Percentiles rank a stretch among this genome's conserved stretches.
Evolutionary conservation across 176 grass and related monocot genomes (phyloP).

Genomic region (Chrysopogon serrulatus): DNA sequence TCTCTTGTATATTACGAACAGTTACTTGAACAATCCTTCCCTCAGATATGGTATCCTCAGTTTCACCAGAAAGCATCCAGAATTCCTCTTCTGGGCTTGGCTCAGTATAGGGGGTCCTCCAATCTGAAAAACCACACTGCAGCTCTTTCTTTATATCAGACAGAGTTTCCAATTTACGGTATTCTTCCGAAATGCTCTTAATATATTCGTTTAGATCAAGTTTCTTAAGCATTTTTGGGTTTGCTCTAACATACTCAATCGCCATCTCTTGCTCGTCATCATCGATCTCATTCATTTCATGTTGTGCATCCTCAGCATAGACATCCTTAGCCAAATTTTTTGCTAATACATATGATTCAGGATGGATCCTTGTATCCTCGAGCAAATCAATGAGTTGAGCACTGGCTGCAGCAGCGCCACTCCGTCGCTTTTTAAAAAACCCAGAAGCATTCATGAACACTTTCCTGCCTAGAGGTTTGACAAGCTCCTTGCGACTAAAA

Average conservation of each 20-base stretch:
- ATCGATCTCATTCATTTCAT: conserved; percentile 71
- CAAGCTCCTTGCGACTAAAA: conserved; percentile 84
- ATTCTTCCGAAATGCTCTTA: conserved; percentile 57
- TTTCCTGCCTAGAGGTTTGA: conserved; percentile 77
- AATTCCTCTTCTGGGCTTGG: conserved; percentile 86
- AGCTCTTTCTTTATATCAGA: conserved; percentile 52
- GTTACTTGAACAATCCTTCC: conserved; percentile 96
- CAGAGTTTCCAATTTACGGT: conserved; percentile 63
- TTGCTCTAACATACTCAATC: conserved; percentile 78
- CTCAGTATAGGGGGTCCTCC: conserved; percentile 59
- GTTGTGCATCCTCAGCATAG: conserved; percentile 28
- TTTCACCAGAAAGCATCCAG: conserved; percentile 95
- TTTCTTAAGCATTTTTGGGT: neutral
- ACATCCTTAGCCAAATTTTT: conserved; percentile 92
- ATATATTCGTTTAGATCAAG: conserved; percentile 64
- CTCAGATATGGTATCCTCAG: conserved; percentile 88
- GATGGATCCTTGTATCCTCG: conserved; percentile 99
- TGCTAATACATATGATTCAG: conserved; percentile 86
- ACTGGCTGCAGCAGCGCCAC: conserved; percentile 71
- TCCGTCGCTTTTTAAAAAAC: conserved; percentile 83
- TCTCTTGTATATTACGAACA: conserved; percentile 78
- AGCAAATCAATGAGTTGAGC: conserved; percentile 85
- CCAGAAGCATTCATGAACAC: conserved; percentile 86
- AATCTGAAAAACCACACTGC: conserved; percentile 58
- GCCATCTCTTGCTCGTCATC: conserved; percentile 87